These are phyloP conservation scores for Ophiocordyceps camponoti-saundersi DNA, from an alignment of 2,329 filamentous ascomycete genomes.

Conservation along the genomic window DNA sequence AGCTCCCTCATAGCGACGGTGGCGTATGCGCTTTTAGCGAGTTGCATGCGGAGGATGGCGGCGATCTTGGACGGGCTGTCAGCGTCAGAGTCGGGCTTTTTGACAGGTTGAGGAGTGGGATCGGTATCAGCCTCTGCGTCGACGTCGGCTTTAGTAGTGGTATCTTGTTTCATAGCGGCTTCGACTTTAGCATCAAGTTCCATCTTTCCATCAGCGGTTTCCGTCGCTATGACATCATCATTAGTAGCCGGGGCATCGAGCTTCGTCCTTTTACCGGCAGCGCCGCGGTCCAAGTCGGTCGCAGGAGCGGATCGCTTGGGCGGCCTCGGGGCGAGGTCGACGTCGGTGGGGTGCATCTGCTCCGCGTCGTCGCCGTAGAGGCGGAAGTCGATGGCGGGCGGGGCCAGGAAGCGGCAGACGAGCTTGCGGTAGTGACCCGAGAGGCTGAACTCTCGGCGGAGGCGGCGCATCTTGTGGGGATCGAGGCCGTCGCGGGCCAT, in stretches of 20 bases:
- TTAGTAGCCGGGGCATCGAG: not conserved
- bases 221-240: too few species aligned
- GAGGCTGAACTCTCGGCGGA: slow-evolving; percentile 74
- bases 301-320: too few species aligned
- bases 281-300: slow-evolving; percentile 27
- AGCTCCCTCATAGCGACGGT: slow-evolving; percentile 70
- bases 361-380: slow-evolving; percentile 54
- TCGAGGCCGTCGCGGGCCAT: slow-evolving; percentile 71
- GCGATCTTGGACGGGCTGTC: slow-evolving; percentile 28
- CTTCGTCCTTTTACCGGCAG: slow-evolving; percentile 5
- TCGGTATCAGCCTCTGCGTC: slow-evolving; percentile 4
- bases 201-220: slow-evolving; percentile 8
- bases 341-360: slow-evolving; percentile 79
- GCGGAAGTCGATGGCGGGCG: slow-evolving; percentile 51
- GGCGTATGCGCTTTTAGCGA: slow-evolving; percentile 68
- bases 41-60: slow-evolving; percentile 57
- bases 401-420: slow-evolving; percentile 51
- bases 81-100: not conserved
- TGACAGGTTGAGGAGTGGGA: not conserved
- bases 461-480: slow-evolving; percentile 72
- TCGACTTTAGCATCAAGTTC: not conserved
- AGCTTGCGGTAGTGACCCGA: slow-evolving; percentile 80
- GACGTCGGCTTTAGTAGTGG: too few species aligned
- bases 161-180: too few species aligned
- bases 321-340: slow-evolving; percentile 29